Base-by-base conservation (phyloP, 2,329 filamentous ascomycete species). In the Ampelomyces quisqualis region DNA sequence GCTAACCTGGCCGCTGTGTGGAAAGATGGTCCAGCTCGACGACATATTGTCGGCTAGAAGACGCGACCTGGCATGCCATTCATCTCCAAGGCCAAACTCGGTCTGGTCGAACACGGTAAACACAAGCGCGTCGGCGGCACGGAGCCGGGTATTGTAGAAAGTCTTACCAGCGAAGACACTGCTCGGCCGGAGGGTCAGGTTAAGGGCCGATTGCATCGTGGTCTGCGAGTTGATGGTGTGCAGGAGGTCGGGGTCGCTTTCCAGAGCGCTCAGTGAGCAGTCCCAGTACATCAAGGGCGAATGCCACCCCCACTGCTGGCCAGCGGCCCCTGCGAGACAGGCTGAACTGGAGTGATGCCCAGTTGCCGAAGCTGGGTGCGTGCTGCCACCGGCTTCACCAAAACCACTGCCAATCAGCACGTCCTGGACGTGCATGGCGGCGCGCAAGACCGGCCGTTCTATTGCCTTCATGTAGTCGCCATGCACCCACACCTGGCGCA, bases 211-310 rank as follows among this genome's bases (percentile, higher is more conserved):
- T 1, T 78, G 77, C 45, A 78, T 78, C 1, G 72, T 76, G 39
- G 81, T 80, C 47, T 72, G 77, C 38, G 78, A 70, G 53, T 90
- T 89, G 57, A 90, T 82, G 0, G 87, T 90, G 1, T 68, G 65
- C 3, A 90, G 63, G 9, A 90, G 76, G 58, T 90, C 76, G 0
- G 64, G 38, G 55, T 91, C 87, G 11, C 68, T 62, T 18, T 77
- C 62, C 34, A 91, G 78, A 1, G 78, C 74, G 5, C 71, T 59
- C n/a, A 76, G 49, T 4, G 75, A 86, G 60, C 83, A 86, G 45
- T 81, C 77, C 87, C 87, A 91, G 65, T 90, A 90, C 65, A 88
- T 82, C 38, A 91, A 69, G 1, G 87, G 86, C n/a, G 87, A 90
- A 56, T 90, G 86, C 58, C 87, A 87, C 53, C 87, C 86, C 85